phyloP scores from a whole-genome alignment of 179 eudicot species.

The Silene coronaria region DNA sequence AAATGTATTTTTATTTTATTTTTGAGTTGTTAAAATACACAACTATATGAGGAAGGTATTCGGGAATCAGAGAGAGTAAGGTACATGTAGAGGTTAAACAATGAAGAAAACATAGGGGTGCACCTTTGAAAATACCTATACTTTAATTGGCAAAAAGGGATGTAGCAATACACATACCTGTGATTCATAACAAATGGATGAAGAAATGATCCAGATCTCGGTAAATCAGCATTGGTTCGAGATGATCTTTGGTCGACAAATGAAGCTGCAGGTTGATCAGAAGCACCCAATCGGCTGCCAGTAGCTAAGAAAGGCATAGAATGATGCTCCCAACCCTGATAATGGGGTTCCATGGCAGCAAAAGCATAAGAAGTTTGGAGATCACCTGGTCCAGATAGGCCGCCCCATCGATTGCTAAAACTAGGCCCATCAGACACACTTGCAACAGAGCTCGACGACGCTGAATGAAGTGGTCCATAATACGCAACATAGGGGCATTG shows the following conservation, averaged over 20 bases:
- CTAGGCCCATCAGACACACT: constrained; percentile 52
- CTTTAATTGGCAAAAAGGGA: neutral
- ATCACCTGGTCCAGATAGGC: constrained; percentile 53
- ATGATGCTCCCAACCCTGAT: constrained; percentile 65
- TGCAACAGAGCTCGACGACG: constrained; percentile 50
- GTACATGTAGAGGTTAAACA: no score
- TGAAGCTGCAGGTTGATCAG: constrained; percentile 52
- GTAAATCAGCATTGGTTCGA: constrained; percentile 48
- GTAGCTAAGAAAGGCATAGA: constrained; percentile 41
- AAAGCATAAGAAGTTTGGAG: constrained; percentile 57
- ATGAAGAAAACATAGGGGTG: no score
- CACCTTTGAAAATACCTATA: neutral
- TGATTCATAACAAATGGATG: constrained; percentile 59
- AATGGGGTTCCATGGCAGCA: constrained; percentile 61
- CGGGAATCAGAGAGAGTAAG: no score
- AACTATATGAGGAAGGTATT: no score
- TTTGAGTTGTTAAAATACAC: no score
- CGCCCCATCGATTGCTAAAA: constrained; percentile 65
- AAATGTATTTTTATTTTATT: no score
- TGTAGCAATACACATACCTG: constrained; percentile 39
- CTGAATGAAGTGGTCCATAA: constrained; percentile 66
- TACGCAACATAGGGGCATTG: constrained; percentile 85
- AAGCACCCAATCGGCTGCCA: constrained; percentile 42
- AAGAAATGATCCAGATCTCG: constrained; percentile 57
- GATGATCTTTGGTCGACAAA: constrained; percentile 52